Conservation (phyloP, 306 rosid species). For the Cucumis sativus region DNA sequence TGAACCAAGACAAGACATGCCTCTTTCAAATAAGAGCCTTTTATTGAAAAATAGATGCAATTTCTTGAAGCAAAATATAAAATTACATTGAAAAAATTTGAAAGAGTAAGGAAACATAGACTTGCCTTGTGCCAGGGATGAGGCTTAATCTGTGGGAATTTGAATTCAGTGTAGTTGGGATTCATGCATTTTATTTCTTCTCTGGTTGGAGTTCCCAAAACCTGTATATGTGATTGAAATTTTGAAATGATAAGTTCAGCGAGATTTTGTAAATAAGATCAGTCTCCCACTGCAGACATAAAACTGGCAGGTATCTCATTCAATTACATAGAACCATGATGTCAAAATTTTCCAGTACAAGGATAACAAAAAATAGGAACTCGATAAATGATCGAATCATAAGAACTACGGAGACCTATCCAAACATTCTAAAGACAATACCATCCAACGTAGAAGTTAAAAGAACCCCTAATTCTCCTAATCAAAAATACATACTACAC, state of each 20-base stretch:
- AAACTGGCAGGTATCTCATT: neutral
- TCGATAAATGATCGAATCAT: neutral
- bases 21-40: neutral
- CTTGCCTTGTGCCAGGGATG: conserved; percentile 98
- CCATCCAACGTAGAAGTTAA: neutral
- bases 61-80: neutral
- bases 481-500: neutral
- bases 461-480: neutral
- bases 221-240: conserved; percentile 32
- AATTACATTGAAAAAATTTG: neutral
- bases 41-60: neutral
- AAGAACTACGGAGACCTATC: neutral
- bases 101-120: neutral
- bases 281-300: neutral
- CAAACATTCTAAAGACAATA: neutral
- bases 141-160: conserved; percentile 98
- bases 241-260: neutral
- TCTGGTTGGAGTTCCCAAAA: conserved; percentile 96
- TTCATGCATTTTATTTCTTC: conserved; percentile 99
- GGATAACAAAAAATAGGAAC: neutral
- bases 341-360: no score
- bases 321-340: neutral
- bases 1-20: neutral
- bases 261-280: neutral
- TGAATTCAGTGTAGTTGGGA: conserved; percentile 93